These are phyloP conservation scores for Phytopythium montanum DNA, from an alignment of 352 stramenopile genomes.

Conservation along the genomic window DNA sequence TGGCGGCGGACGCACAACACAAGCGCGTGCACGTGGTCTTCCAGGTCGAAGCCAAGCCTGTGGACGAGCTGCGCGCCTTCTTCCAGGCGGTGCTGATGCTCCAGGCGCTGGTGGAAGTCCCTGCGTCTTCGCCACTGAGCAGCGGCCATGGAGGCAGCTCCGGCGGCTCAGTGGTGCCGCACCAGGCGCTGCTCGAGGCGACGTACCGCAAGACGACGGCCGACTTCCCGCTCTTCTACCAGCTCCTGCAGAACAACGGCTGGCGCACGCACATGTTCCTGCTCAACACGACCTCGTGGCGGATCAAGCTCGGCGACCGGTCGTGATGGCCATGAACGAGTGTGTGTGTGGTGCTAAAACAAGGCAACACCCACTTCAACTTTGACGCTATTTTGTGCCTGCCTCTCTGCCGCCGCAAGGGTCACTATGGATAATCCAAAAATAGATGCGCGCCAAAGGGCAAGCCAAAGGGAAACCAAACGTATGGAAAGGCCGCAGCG, in stretches of 20 bases:
- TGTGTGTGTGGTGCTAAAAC: too few species aligned
- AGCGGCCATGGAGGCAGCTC: slow-evolving; percentile 12
- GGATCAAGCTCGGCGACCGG: slow-evolving; percentile 53
- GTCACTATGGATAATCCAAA: not conserved
- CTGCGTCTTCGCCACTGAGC: slow-evolving; percentile 10
- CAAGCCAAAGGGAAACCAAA: too few species aligned
- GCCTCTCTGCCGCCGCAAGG: too few species aligned
- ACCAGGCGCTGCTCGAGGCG: slow-evolving; percentile 35
- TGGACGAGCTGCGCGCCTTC: slow-evolving; percentile 69
- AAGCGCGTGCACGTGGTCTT: slow-evolving; percentile 52
- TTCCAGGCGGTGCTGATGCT: slow-evolving; percentile 65
- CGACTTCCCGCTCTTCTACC: slow-evolving; percentile 63
- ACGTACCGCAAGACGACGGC: slow-evolving; percentile 43
- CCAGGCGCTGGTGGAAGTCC: slow-evolving; percentile 24
- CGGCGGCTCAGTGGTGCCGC: not conserved
- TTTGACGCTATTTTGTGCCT: too few species aligned
- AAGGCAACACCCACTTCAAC: too few species aligned
- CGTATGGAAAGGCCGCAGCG: too few species aligned
- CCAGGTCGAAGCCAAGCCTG: slow-evolving; percentile 35
- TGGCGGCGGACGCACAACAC: slow-evolving; percentile 28
- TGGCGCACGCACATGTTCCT: slow-evolving; percentile 76
- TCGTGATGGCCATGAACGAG: slow-evolving; percentile 11
- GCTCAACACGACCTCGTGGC: slow-evolving; percentile 60
- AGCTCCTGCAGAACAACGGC: slow-evolving; percentile 53
- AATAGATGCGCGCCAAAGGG: too few species aligned